phyloP scores from a whole-genome alignment of 305 asterid species.

The Rubia peregrina region DNA sequence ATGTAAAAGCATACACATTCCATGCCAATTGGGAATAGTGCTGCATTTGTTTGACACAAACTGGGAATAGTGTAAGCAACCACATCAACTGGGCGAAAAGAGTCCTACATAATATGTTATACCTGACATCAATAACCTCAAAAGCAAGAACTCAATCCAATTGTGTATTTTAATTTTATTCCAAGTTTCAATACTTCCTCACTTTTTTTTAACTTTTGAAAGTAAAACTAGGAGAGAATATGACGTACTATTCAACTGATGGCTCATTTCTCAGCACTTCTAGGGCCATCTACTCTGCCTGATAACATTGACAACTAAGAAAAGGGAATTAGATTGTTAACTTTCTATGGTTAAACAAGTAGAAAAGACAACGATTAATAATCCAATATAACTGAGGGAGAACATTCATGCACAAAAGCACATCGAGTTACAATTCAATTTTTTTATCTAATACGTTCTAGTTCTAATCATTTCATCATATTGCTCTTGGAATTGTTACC shows the following conservation, averaged over 20 bases:
- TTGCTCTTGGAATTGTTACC: too few relatives aligned
- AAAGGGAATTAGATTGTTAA: constrained; percentile 1
- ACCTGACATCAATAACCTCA: not conserved
- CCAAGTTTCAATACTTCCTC: not conserved
- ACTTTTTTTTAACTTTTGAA: not conserved
- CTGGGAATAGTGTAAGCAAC: constrained; percentile 12
- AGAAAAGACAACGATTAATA: not conserved
- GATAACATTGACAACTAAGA: constrained; percentile 30
- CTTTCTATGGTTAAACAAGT: not conserved
- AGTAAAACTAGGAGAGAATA: constrained; percentile 13
- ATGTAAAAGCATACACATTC: not conserved
- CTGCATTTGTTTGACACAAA: constrained; percentile 55
- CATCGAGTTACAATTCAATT: not conserved
- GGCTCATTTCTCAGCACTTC: constrained; percentile 98
- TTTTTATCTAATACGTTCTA: too few relatives aligned
- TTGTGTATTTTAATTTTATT: not conserved
- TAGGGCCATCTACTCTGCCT: constrained; percentile 99
- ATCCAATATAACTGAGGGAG: not conserved
- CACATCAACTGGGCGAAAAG: constrained; percentile 7
- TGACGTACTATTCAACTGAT: constrained; percentile 78
- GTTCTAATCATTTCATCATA: too few relatives aligned
- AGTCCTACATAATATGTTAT: not conserved
- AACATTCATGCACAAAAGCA: constrained; percentile 1
- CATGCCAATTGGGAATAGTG: not conserved
- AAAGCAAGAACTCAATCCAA: not conserved